Percentiles rank a stretch among this genome's conserved stretches.
Conservation (phyloP, 345 rosid species). For the Syzygium oleosum region DNA sequence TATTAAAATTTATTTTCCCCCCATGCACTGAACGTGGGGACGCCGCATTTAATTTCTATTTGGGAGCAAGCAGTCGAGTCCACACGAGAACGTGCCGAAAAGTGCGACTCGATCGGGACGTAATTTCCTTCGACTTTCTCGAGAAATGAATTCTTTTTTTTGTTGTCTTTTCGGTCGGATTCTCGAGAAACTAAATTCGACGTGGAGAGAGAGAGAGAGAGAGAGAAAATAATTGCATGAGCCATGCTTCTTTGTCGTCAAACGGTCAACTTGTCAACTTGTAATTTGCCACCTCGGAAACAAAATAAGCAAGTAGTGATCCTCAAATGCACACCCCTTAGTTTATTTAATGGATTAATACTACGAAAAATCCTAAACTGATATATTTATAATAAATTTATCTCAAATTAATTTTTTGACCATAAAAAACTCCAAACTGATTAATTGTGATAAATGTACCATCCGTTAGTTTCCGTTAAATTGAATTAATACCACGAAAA, state of each 20-base stretch:
- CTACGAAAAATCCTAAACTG: too few relatives aligned
- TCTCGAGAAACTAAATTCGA: background rate
- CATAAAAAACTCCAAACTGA: too few relatives aligned
- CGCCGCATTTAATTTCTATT: background rate
- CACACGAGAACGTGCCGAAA: background rate
- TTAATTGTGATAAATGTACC: too few relatives aligned
- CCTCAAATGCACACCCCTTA: too few relatives aligned
- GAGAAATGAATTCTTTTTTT: background rate
- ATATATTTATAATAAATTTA: too few relatives aligned
- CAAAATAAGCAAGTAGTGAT: too few relatives aligned
- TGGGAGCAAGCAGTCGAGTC: background rate
- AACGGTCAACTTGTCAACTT: background rate
- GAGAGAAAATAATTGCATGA: background rate
- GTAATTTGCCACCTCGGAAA: background rate
- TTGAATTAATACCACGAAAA: too few relatives aligned
- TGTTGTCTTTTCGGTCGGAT: background rate
- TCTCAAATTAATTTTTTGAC: too few relatives aligned
- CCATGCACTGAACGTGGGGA: background rate
- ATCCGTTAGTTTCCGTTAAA: too few relatives aligned
- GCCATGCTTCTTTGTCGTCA: background rate
- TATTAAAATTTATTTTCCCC: background rate
- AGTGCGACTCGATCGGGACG: background rate
- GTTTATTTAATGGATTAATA: too few relatives aligned
- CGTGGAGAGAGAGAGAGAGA: background rate
- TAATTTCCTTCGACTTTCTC: background rate